phyloP scores from a whole-genome alignment of 2,329 filamentous ascomycete genomes.

The Phoma sp. region DNA sequence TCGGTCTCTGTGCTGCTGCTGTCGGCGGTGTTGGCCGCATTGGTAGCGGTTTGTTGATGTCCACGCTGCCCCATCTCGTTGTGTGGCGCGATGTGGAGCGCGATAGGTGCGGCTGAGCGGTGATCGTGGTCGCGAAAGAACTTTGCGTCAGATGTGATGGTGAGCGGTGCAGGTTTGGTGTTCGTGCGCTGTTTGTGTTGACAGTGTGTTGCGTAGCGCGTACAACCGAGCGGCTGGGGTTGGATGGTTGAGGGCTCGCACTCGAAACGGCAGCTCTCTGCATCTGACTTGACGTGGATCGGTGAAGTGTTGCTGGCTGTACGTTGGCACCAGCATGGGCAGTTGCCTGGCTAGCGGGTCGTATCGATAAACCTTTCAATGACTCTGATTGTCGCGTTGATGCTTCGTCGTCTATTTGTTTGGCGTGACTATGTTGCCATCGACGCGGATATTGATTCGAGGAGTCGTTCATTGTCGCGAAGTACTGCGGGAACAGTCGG shows the following conservation, averaged over 20 bases:
- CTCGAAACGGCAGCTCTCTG: background rate
- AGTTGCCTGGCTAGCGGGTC: background rate
- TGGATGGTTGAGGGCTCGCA: background rate
- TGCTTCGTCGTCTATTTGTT: conserved; percentile 9
- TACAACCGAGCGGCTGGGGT: background rate
- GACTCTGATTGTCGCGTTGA: background rate
- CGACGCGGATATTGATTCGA: conserved; percentile 7
- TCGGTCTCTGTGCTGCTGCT: background rate
- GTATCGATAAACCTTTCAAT: background rate
- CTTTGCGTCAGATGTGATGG: conserved; percentile 1
- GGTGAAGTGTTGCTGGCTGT: background rate
- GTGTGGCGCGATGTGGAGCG: conserved; percentile 2
- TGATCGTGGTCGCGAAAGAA: conserved; percentile 9
- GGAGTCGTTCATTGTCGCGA: conserved; percentile 19
- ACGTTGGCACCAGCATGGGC: background rate
- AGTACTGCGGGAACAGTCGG: conserved; percentile 34
- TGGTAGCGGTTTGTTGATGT: conserved; percentile 10
- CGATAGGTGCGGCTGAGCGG: conserved; percentile 4
- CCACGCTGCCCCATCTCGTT: background rate
- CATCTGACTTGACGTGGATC: background rate
- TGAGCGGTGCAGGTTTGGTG: background rate
- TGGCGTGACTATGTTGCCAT: conserved; percentile 10
- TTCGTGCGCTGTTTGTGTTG: conserved; percentile 4
- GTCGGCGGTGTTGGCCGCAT: conserved; percentile 8
- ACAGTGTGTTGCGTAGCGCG: background rate